Evolutionary conservation across 2,329 filamentous ascomycete genomes (phyloP), one percentile per base, ranked within the genome.

Genomic region (Diaporthe capsici): DNA sequence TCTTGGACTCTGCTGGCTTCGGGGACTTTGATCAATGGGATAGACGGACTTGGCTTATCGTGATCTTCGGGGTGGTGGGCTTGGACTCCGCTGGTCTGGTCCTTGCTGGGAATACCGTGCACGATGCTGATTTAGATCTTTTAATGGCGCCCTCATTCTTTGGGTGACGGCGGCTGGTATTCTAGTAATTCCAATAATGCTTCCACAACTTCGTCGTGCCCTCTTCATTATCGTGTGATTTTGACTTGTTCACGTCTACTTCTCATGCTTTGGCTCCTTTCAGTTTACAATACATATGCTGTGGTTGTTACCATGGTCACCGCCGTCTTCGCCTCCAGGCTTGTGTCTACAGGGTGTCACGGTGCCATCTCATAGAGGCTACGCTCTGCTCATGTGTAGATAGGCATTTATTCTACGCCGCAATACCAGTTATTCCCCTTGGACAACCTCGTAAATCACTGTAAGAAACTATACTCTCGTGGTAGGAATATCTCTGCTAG

Each of bases 41-140:
- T 8, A 55, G n/a, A 70, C 34, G 65, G 65, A 15, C 49, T 42
- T 47, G 37, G 37, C 37, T 39, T 39, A 39, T 39, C 37, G 9
- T 70, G 65, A 39, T 6, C 12, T 28, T 9, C 1, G 9, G 25
- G 13, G n/a, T 44, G 44, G 3, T 72, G 31, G 15, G 55, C 57
- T 63, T 72, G 71, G 58, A 57, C 71, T 57, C n/a, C n/a, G 71
- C 71, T 65, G 71, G 71, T 37, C 58, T 57, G 47, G 71, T 73
- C 51, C 70, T 44, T 57, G 71, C 34, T 65, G 61, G 55, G 17
- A 37, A 51, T 31, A 39, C 28, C 28, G 12, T 13, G 37, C 47
- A 61, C 44, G 53, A 15, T 25, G 37, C 37, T 65, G 55, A 3
- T 51, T 37, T 60, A 37, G 15, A 61, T 72, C 20, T 25, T 57